These are phyloP conservation scores for Moricandia moricandioides DNA, from an alignment of 345 rosid species.

Conservation along the genomic window DNA sequence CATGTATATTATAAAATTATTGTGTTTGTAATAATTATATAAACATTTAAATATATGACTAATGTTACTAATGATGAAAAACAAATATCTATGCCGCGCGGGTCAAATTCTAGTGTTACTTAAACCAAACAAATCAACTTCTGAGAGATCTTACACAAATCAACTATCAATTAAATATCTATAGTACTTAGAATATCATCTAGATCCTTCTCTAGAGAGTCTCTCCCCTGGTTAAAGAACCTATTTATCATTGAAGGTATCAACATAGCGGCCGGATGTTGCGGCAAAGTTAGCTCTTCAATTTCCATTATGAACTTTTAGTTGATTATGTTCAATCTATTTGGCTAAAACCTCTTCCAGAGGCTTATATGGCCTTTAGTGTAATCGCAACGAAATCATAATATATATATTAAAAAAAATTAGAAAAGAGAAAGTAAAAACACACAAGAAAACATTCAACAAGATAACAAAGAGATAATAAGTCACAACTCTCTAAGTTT, in stretches of 20 bases:
- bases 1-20: too few species aligned
- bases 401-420: neutral
- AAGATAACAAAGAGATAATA: neutral
- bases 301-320: neutral
- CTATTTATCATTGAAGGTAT: neutral
- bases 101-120: too few species aligned
- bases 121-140: too few species aligned
- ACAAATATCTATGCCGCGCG: too few species aligned
- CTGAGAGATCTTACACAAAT: too few species aligned
- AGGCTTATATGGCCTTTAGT: neutral
- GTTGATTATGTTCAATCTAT: neutral
- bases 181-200: too few species aligned
- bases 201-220: too few species aligned
- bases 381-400: neutral
- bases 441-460: neutral
- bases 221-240: too few species aligned
- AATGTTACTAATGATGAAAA: too few species aligned
- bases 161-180: too few species aligned
- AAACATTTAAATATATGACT: too few species aligned
- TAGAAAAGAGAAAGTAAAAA: neutral
- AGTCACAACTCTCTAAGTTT: neutral
- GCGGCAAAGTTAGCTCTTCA: neutral
- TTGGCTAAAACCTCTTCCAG: neutral
- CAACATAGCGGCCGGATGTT: neutral
- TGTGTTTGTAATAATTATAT: too few species aligned